Percentiles rank a stretch among this genome's conserved stretches.
Evolutionary conservation across 306 rosid genomes (phyloP).

Genomic region (Luffa acutangula): DNA sequence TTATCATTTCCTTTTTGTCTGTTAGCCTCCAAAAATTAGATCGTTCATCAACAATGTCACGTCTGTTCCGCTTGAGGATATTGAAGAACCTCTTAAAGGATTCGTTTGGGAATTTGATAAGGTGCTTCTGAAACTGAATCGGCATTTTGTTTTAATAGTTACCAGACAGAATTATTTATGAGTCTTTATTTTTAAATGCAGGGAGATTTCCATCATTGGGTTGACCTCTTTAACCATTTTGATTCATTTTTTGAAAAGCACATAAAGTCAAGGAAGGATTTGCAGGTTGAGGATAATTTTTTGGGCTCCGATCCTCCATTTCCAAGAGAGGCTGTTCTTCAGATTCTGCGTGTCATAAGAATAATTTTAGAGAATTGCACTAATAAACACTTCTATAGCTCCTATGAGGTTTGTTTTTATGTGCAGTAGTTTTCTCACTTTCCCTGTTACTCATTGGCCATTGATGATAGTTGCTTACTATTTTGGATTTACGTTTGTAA

Average conservation of each 20-base stretch:
- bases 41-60: constrained; percentile 65
- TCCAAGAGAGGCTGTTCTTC: constrained; percentile 86
- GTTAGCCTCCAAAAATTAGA: constrained; percentile 88
- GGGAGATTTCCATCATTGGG: constrained; percentile 99
- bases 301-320: constrained; percentile 72
- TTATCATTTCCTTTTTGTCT: constrained; percentile 14
- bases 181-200: constrained; percentile 32
- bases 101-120: constrained; percentile 92
- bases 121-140: constrained; percentile 36
- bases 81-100: constrained; percentile 72
- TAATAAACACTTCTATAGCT: constrained; percentile 90
- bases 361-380: constrained; percentile 92
- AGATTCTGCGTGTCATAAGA: constrained; percentile 78
- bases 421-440: neutral
- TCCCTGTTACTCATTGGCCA: neutral
- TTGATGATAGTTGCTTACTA: neutral
- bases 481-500: neutral
- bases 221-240: constrained; percentile 87
- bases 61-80: constrained; percentile 74
- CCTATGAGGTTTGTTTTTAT: constrained; percentile 63
- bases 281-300: constrained; percentile 71
- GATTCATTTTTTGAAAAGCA: constrained; percentile 96
- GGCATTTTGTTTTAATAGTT: constrained; percentile 11
- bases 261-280: constrained; percentile 82
- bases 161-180: neutral